Evolutionary conservation across 352 stramenopile genomes (phyloP), one percentile per base, ranked within the genome.

Genomic region (Pythium aquatile): DNA sequence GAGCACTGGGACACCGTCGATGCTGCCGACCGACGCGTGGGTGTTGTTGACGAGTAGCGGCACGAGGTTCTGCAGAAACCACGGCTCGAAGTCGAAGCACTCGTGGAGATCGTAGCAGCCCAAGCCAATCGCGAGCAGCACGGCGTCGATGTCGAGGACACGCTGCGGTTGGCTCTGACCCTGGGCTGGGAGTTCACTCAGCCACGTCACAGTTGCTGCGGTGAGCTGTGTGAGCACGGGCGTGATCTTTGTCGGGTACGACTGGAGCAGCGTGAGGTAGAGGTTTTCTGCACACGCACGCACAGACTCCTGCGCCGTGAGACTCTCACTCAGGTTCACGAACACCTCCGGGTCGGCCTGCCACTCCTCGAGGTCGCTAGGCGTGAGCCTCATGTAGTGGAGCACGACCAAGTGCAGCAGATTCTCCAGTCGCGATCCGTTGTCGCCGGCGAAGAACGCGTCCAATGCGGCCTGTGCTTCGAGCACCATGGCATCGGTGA

Each of bases 61-160:
- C 51, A 91, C 85, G 13, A 96, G 74, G 40, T 87, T 82, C 37
- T 68, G 56, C 0, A 90, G 70, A 58, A 94, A 96, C 84, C 85
- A 94, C 8, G 82, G 87, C 67, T 94, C 85, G 68, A 96, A 96
- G 20, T 94, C 85, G 47, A 96, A 94, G 49, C 79, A 84, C 44
- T 93, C 83, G 67, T 96, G 86, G 7, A 96, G 80, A 58, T 94
- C 86, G 66, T 94, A 96, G 65, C 84, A 94, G 17, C 85, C 82
- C 11, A 94, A 65, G 2, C 87, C 87, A 48, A 93, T 83, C 29
- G 85, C 85, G 26, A 96, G 73, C 53, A 96, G 75, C 55, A 96
- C 76, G 2, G 87, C 83, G 65, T 96, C 87, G 20, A 83, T 79
- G 24, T 91, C 79, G 60, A 58, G 89, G 48, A 58, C 49, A 20